Percentiles rank a stretch among this genome's conserved stretches.
These are phyloP conservation scores for Phialemonium atrogriseum DNA, from an alignment of 2,329 filamentous ascomycete genomes.

Conservation along the genomic window DNA sequence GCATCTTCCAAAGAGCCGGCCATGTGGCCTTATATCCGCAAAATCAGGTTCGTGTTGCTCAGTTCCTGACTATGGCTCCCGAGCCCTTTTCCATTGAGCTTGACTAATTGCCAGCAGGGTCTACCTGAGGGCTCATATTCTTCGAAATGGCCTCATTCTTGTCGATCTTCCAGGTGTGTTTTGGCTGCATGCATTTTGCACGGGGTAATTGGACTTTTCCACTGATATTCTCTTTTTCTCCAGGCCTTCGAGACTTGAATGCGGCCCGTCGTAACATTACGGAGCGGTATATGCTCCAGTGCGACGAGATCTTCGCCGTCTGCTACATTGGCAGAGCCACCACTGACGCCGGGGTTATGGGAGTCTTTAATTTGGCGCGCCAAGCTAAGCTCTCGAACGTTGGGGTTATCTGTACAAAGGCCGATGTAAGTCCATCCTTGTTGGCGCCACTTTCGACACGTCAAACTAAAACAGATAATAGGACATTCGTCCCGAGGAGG, in stretches of 20 bases:
- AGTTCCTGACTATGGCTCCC: no score
- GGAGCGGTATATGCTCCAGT: slow-evolving; percentile 33
- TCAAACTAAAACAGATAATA: slow-evolving; percentile 10
- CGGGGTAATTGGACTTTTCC: no score
- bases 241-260: slow-evolving; percentile 39
- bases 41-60: no score
- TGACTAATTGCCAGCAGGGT: slow-evolving; percentile 24
- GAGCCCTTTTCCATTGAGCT: slow-evolving; percentile 4
- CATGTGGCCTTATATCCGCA: slow-evolving; percentile 36
- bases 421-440: slow-evolving; percentile 21
- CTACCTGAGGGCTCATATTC: slow-evolving; percentile 32
- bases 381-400: slow-evolving; percentile 28
- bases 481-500: slow-evolving; percentile 24
- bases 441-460: no score
- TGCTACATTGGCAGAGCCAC: slow-evolving; percentile 31
- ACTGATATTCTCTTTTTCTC: neutral
- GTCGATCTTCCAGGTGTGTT: slow-evolving; percentile 39
- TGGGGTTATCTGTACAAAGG: slow-evolving; percentile 33
- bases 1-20: slow-evolving; percentile 11
- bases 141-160: slow-evolving; percentile 38
- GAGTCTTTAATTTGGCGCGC: slow-evolving; percentile 31
- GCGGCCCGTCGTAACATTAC: slow-evolving; percentile 32
- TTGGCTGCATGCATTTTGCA: no score
- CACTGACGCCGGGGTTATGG: slow-evolving; percentile 30
- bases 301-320: slow-evolving; percentile 38